Base-by-base conservation (phyloP, 306 rosid species). In the Vigna nakashimae region DNA sequence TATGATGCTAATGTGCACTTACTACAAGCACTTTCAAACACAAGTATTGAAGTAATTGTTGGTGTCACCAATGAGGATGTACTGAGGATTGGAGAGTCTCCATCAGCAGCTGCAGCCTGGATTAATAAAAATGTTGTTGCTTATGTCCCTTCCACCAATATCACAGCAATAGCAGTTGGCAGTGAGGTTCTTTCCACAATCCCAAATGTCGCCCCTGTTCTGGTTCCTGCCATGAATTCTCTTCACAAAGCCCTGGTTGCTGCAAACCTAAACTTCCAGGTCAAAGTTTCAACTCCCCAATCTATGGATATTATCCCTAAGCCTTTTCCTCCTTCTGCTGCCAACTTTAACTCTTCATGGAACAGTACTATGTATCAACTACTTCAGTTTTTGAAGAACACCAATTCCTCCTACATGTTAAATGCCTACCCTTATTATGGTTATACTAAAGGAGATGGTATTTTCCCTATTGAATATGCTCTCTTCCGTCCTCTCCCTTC, bases 281-380 rank as follows among this genome's bases (percentile, higher is more conserved):
- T 96, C 88, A 92, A 92, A 79, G 91, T 96, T 84, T 96, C 99
- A 16, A 91, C 98, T 76, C 99, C 99, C 26, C 97, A 89, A 22
- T 91, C 96, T 42, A 90, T 92, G 96, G 98, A 96, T 79, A 70
- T 92, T 49, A 96, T 96, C 68, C 98, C 97, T 16, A 91, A 56
- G 85, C 73, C 99, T 66, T 96, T 96, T 68, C 99, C 99, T 24
- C 99, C 99, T 1, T 92, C 98, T 68, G 79, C 99, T n/a, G 98
- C 99, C 53, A 52, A 88, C 65, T 96, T 96, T 83, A 79, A 96
- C 71, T 76, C 92, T 38, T 84, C 94, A 6, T 90, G 90, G 93
- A 89, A 89, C 86, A 82, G 91, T 58, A 92, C 93, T 36, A 82
- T 92, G 18, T 90, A 77, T 51, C 93, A 89, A 82, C 79, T 92